phyloP scores from a whole-genome alignment of 2,329 filamentous ascomycete species.

The Colletotrichum navitas region DNA sequence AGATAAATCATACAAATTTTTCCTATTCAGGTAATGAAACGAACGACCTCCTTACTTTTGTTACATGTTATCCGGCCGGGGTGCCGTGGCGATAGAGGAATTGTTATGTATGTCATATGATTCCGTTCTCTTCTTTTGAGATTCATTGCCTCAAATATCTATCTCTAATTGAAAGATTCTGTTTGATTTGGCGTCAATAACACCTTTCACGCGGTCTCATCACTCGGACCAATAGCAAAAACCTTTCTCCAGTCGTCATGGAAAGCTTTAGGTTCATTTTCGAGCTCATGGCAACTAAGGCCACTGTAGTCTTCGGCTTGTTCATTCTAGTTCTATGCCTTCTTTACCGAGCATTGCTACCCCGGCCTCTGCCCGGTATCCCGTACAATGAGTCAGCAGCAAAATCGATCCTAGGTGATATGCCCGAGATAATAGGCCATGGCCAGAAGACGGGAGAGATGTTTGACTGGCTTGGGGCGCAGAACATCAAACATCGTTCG shows the following conservation, averaged over 20 bases:
- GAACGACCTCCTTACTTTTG: not conserved
- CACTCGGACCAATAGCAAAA: not conserved
- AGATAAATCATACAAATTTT: not conserved
- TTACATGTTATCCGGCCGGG: not conserved
- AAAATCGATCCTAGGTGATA: constrained; percentile 26
- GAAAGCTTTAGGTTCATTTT: not conserved
- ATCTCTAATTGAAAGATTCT: not conserved
- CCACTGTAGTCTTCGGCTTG: not conserved
- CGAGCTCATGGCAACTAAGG: not conserved
- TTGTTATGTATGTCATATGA: not conserved
- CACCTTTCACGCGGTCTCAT: no score
- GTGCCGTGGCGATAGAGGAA: not conserved
- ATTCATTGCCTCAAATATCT: no score
- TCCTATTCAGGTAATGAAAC: no score
- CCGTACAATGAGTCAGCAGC: constrained; percentile 31
- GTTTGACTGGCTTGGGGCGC: constrained; percentile 47
- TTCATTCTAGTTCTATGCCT: constrained; percentile 5
- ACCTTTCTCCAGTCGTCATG: not conserved
- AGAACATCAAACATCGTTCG: constrained; percentile 45
- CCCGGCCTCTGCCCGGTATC: constrained; percentile 30
- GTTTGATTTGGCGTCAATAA: not conserved
- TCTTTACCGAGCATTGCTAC: constrained; percentile 22
- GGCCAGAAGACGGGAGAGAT: constrained; percentile 24
- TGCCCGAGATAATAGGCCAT: constrained; percentile 28
- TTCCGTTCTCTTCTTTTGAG: no score